Evolutionary conservation across 179 eudicot genomes (phyloP), one percentile per base, ranked within the genome.

Genomic region (Silene noctiflora): DNA sequence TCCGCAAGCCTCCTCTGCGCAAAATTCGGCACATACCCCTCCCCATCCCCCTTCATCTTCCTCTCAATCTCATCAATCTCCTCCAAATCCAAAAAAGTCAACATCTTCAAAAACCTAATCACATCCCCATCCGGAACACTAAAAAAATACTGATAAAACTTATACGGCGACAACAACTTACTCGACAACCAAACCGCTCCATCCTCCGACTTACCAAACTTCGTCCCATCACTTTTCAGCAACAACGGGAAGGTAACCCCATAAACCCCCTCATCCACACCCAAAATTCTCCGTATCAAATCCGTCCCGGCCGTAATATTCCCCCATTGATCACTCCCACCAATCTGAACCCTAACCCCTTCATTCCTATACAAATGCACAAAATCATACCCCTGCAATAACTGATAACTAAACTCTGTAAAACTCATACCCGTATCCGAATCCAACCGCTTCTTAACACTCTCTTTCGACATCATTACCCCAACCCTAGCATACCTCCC

Each of bases 301-400:
- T 93, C 98, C 0, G 98, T 91, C 21, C 98, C 98, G 0, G 92
- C 98, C 0, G 96, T 93, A 39, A 93, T 93, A 74, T 93, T 93
- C 6, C 98, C 98, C 98, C 98, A 93, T 68, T 93, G 97, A 78
- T 93, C 98, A 79, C 95, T 91, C 3, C 98, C 98, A 0, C 98
- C 97, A 59, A 93, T 89, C 75, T 93, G 98, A 59, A 89, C 92
- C 64, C 67, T 84, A 22, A 91, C 89, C 7, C 89, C 89, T 20
- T 90, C 83, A 5, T 83, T 85, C 35, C 81, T 70, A 56, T 82
- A 91, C 33, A 93, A 80, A 77, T 88, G 83, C 4, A 93, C 78
- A 67, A 91, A 93, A 86, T 93, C 97, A 71, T 88, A 91, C 3
- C 93, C 98, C 76, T 94, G 97, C 31, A 94, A 78, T n/a, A 94